A percentile compares a stretch with the other conserved stretches of the same genome.
phyloP scores from a whole-genome alignment of 371 early-diverging fungal species.

The Mortierella sp. region DNA sequence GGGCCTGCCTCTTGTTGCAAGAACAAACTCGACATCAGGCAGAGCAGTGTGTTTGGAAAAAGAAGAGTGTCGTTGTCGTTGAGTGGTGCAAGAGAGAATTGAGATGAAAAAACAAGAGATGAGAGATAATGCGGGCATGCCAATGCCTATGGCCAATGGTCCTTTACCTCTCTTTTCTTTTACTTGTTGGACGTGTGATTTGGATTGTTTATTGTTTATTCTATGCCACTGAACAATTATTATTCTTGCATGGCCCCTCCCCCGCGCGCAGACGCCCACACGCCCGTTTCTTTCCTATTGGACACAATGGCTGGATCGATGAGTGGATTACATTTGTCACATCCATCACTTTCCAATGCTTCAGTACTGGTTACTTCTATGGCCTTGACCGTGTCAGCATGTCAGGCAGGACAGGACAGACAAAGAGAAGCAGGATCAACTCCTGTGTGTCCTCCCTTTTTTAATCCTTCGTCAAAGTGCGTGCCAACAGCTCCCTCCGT shows the following conservation, averaged over 20 bases:
- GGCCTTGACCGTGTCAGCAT: neutral
- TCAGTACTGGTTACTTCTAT: neutral
- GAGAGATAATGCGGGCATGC: conserved; percentile 1
- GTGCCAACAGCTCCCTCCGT: neutral
- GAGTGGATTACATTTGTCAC: neutral
- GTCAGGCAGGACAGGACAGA: neutral
- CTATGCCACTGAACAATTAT: neutral
- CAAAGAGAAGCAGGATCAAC: neutral
- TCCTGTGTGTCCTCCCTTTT: neutral
- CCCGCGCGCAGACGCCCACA: neutral
- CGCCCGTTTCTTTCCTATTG: neutral
- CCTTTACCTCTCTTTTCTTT: neutral
- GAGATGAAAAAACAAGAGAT: neutral
- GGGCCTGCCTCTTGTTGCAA: neutral
- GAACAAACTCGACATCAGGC: neutral
- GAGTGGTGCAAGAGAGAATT: neutral
- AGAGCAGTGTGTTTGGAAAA: neutral
- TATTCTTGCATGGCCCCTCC: neutral
- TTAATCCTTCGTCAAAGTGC: neutral
- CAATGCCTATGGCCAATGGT: neutral
- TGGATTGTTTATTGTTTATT: neutral
- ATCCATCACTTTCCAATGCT: neutral
- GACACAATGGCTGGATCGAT: neutral
- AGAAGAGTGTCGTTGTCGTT: neutral
- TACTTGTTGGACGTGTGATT: neutral